Percentiles rank a stretch among this genome's conserved stretches.
Conservation (phyloP, 495 filamentous ascomycete species). For the Pyronema omphalodes region DNA sequence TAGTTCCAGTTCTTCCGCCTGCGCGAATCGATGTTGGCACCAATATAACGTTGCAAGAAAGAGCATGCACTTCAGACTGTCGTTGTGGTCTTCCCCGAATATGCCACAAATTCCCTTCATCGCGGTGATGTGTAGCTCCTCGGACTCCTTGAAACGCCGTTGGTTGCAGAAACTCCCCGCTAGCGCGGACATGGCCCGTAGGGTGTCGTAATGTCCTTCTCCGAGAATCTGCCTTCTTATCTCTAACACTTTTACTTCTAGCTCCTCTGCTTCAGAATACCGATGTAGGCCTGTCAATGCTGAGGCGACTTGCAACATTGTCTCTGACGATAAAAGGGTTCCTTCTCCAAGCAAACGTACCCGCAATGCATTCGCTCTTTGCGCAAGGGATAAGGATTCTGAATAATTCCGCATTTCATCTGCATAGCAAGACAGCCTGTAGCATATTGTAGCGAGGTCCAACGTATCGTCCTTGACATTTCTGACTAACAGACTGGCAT, state of each 20-base stretch:
- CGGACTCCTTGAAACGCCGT: constrained; percentile 23
- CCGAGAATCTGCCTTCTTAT: constrained; percentile 6
- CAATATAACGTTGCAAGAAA: constrained; percentile 18
- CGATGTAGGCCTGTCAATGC: too few species aligned
- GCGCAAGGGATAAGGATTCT: too few species aligned
- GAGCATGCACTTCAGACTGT: neutral
- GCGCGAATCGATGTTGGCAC: constrained; percentile 1
- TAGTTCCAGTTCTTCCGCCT: constrained; percentile 13
- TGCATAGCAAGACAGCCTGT: too few species aligned
- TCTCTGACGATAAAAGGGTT: neutral
- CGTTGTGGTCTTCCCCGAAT: constrained; percentile 3
- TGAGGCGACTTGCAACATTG: neutral
- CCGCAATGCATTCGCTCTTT: too few species aligned
- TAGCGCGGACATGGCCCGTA: constrained; percentile 19
- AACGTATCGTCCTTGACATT: too few species aligned
- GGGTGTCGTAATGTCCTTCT: constrained; percentile 14
- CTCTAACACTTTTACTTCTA: too few species aligned
- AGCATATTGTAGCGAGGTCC: too few species aligned
- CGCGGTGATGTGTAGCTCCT: constrained; percentile 10
- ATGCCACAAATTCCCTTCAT: neutral
- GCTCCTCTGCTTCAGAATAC: too few species aligned
- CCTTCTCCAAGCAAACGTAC: too few species aligned
- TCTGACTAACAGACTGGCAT: too few species aligned
- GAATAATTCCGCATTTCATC: too few species aligned
- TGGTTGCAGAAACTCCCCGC: constrained; percentile 17